phyloP scores from a whole-genome alignment of 169 alveolate genomes.

The Cryptosporidium sp. region DNA sequence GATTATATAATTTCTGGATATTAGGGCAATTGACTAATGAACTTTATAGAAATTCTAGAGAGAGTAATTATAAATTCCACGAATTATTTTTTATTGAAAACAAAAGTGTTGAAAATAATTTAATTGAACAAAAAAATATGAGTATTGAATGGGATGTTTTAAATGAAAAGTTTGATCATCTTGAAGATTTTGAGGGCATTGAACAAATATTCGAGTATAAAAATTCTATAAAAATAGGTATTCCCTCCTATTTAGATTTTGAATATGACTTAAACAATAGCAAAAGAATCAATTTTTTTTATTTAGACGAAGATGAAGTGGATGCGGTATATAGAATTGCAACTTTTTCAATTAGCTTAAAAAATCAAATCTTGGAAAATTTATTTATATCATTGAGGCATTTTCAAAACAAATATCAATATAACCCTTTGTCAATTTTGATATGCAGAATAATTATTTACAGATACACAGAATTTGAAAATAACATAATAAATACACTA shows the following conservation, averaged over 20 bases:
- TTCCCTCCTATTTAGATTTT: constrained; percentile 40
- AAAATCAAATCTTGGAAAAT: constrained; percentile 15
- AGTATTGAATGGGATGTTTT: background rate
- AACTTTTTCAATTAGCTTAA: constrained; percentile 14
- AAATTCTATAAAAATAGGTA: background rate
- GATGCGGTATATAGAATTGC: constrained; percentile 6
- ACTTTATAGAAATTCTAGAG: constrained; percentile 32
- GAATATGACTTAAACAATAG: background rate
- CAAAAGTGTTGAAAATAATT: background rate
- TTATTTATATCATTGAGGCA: background rate
- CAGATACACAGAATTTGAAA: background rate
- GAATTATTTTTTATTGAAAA: constrained; percentile 1
- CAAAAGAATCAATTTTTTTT: constrained; percentile 48
- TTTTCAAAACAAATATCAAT: constrained; percentile 19
- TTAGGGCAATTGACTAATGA: constrained; percentile 24
- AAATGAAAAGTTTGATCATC: background rate
- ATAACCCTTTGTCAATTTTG: constrained; percentile 44
- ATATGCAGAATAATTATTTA: constrained; percentile 28
- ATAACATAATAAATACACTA: background rate
- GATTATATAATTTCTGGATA: constrained; percentile 3
- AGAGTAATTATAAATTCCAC: constrained; percentile 7
- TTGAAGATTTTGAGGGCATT: background rate
- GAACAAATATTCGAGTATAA: constrained; percentile 25
- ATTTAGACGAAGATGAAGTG: constrained; percentile 3
- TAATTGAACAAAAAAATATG: background rate